Percentiles rank a stretch among this genome's conserved stretches.
These are phyloP conservation scores for Aspergillus arachidicola DNA, from an alignment of 2,329 filamentous ascomycete genomes.

Conservation along the genomic window DNA sequence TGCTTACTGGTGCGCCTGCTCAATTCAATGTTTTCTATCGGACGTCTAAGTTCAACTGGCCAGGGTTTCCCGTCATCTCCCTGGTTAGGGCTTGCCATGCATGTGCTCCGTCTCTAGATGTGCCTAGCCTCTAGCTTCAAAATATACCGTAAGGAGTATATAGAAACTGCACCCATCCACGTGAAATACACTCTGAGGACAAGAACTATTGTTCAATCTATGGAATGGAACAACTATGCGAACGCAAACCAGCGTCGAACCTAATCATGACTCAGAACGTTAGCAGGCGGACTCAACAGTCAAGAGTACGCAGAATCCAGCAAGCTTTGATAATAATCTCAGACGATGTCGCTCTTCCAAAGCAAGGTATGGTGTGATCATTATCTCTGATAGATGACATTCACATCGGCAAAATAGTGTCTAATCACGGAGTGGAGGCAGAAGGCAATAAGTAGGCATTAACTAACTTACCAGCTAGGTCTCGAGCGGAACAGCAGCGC, in stretches of 20 bases:
- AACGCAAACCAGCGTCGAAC: neutral
- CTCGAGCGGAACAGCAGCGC: neutral
- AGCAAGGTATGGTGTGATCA: neutral
- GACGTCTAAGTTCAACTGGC: too few species aligned
- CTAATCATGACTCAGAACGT: neutral
- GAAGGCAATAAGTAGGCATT: neutral
- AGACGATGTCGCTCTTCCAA: constrained; percentile 7
- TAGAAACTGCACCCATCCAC: too few species aligned
- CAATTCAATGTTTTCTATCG: too few species aligned
- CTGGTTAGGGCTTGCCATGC: too few species aligned
- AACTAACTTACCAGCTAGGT: neutral
- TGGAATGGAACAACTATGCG: neutral
- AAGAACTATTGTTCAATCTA: neutral
- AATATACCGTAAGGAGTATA: too few species aligned
- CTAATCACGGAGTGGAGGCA: neutral
- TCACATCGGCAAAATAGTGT: constrained; percentile 7
- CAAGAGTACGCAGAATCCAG: neutral
- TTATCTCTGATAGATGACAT: neutral
- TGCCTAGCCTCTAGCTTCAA: too few species aligned
- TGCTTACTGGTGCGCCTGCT: too few species aligned
- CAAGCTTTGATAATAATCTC: neutral
- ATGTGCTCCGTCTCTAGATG: too few species aligned
- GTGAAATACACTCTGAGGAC: too few species aligned
- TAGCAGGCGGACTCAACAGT: neutral
- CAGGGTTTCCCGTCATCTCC: too few species aligned